A percentile compares a stretch with the other conserved stretches of the same genome.
phyloP scores from a whole-genome alignment of 805 yeast species.

The Blastobotrys attinorum region DNA sequence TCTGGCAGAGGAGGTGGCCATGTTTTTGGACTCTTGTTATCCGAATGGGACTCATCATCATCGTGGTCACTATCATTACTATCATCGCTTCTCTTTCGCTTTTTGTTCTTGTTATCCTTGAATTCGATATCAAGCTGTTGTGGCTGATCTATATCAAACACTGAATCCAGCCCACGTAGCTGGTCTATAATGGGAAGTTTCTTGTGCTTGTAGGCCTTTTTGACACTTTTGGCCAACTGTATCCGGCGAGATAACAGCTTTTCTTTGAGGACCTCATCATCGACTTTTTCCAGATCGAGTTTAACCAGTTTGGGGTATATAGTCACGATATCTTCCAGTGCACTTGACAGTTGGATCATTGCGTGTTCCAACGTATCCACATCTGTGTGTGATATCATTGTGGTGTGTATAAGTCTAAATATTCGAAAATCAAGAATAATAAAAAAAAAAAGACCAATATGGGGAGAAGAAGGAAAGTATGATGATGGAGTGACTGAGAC shows the following conservation, averaged over 20 bases:
- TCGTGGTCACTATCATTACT: too few relatives aligned
- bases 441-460: too few relatives aligned
- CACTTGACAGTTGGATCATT: neutral
- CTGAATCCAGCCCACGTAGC: neutral
- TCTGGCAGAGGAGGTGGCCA: slow-evolving; percentile 68
- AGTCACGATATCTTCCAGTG: neutral
- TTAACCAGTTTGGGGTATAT: neutral
- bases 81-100: too few relatives aligned
- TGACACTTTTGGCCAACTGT: neutral
- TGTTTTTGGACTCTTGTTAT: slow-evolving; percentile 9
- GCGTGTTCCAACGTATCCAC: neutral
- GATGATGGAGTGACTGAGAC: too few relatives aligned
- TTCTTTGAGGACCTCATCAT: neutral
- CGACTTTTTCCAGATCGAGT: neutral
- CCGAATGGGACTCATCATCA: too few relatives aligned
- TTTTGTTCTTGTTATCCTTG: neutral
- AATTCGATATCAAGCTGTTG: neutral
- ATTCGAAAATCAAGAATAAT: neutral
- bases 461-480: too few relatives aligned
- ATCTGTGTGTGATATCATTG: neutral
- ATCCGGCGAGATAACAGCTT: neutral
- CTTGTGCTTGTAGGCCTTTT: neutral
- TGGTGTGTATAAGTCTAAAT: too few relatives aligned
- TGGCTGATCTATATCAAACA: neutral
- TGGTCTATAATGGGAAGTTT: neutral